Conservation (phyloP, 2,329 filamentous ascomycete species). For the Tothia fuscella region DNA sequence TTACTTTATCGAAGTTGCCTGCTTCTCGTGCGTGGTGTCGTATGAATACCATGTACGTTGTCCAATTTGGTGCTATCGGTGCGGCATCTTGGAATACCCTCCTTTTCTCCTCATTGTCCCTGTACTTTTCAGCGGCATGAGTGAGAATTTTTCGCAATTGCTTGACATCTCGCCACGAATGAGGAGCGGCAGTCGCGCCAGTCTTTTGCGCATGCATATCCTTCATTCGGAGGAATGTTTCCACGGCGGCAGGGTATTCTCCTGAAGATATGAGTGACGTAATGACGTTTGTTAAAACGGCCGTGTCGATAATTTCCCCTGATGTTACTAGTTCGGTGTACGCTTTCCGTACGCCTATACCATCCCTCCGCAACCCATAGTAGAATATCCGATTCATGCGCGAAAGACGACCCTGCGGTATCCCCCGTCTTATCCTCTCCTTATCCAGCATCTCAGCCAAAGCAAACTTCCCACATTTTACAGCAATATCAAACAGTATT, state of each 20-base stretch:
- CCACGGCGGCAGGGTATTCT: constrained; percentile 64
- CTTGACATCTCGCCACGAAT: constrained; percentile 5
- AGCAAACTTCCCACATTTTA: constrained; percentile 71
- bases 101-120: constrained; percentile 38
- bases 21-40: constrained; percentile 56
- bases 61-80: constrained; percentile 59
- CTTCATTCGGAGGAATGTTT: constrained; percentile 80
- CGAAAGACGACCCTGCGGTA: constrained; percentile 58
- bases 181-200: constrained; percentile 10
- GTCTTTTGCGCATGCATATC: constrained; percentile 35
- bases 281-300: constrained; percentile 79
- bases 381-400: constrained; percentile 75
- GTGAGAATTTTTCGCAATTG: constrained; percentile 32
- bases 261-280: constrained; percentile 62
- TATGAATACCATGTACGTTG: constrained; percentile 70
- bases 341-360: constrained; percentile 58
- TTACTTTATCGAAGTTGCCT: constrained; percentile 61
- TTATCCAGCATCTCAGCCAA: constrained; percentile 75
- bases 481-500: constrained; percentile 78
- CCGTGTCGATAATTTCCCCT: constrained; percentile 79
- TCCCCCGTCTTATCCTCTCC: constrained; percentile 62
- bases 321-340: constrained; percentile 75
- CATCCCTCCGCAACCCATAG: constrained; percentile 63
- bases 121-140: constrained; percentile 22
- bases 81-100: constrained; percentile 54